Base-by-base conservation (phyloP, 805 yeast species). In the Candida nitratophila region DNA sequence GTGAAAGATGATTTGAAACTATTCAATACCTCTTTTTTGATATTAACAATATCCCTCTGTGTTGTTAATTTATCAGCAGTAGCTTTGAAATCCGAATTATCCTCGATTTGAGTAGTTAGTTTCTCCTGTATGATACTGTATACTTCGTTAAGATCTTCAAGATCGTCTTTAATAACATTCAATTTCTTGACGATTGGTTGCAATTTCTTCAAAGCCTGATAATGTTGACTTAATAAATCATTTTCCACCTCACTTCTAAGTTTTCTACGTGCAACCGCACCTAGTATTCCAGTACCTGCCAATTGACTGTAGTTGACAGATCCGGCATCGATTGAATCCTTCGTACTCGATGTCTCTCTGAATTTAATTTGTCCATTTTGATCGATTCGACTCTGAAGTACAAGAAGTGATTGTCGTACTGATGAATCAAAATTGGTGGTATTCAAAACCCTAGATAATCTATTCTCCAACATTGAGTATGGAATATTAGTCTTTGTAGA, bases 1-100 rank as follows among this genome's bases (percentile, higher is more conserved):
- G 90, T 77, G 56, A 85, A 87, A 45, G 76, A 75, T 4, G 72
- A 69, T 48, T 80, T 78, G 51, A 84, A 76, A 26, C 73, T 70
- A 0, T 61, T 52, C 35, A 86, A 60, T 1, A 86, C 54, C 32
- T 68, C 60, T 54, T 76, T 80, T 52, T 82, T 78, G 40, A 82
- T 47, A n/a, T 54, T 56, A 26, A 73, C 44, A n/a, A 61, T 39
- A 17, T 58, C 59, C 42, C 64, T 65, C 30, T 69, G 58, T 8
- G 55, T 44, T 40, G 56, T 60, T 33, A 72, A 53, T 2, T 42
- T 41, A 1, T 42, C 45, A 4, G 61, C 52, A 19, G 48, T 47
- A 2, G 31, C 15, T 37, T 56, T 52, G 27, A 61, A 48, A 2
- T 40, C 43, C 4, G 39, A 29, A 1, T 57, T 52, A 3, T 50